Percentiles rank a stretch among this genome's conserved stretches.
Evolutionary conservation across 768 basidiomycete genomes (phyloP).

Genomic region (Serendipita sp.): DNA sequence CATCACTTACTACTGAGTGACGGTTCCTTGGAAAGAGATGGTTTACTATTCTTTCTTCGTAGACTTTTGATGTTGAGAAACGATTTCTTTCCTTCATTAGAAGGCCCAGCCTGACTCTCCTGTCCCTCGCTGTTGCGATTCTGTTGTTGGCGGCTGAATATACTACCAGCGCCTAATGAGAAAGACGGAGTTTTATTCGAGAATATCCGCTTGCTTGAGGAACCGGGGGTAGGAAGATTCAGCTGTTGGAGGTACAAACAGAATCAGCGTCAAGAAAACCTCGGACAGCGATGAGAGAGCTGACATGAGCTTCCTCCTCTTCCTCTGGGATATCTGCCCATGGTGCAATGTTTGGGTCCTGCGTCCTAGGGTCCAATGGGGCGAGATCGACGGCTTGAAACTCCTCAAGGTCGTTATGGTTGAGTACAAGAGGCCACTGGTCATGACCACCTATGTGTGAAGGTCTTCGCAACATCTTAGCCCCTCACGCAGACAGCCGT

Average conservation of each 20-base stretch:
- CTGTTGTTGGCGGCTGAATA: not conserved
- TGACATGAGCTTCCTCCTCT: not conserved
- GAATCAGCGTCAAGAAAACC: not conserved
- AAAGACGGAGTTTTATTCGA: not conserved
- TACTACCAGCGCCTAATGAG: not conserved
- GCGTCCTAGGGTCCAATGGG: not conserved
- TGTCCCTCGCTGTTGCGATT: not conserved
- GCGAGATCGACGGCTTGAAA: not conserved
- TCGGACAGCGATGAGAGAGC: not conserved
- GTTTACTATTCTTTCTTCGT: conserved; percentile 1
- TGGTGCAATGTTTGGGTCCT: conserved; percentile 1
- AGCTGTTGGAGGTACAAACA: not conserved
- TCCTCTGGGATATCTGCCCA: not conserved
- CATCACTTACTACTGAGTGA: not conserved
- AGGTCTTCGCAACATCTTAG: not conserved
- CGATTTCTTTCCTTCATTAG: not conserved
- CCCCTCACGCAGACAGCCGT: not conserved
- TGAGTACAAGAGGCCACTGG: not conserved
- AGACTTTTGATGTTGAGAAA: not conserved
- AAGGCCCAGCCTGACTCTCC: not conserved
- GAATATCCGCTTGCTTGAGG: not conserved
- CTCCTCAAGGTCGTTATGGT: not conserved
- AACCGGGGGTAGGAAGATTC: not conserved
- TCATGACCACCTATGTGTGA: not conserved
- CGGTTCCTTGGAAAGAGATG: not conserved